A percentile compares a stretch with the other conserved stretches of the same genome.
Evolutionary conservation across 164 flowering plant species (phyloP).

Genomic region (Nelumbo lutea): DNA sequence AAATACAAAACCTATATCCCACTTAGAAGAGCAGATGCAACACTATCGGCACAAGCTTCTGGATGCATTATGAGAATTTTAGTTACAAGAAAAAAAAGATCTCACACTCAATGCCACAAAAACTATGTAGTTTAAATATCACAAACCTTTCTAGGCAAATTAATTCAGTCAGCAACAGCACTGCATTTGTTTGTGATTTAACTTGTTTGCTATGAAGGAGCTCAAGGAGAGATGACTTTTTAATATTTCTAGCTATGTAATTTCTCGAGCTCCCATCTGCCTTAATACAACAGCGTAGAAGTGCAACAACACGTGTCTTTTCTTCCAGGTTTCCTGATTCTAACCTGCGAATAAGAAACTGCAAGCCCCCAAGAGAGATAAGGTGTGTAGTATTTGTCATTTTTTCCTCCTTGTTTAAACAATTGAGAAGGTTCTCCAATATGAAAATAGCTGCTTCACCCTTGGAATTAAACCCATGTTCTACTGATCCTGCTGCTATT

Average conservation of each 20-base stretch:
- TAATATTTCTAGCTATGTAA: constrained; percentile 40
- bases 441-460: constrained; percentile 34
- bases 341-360: constrained; percentile 46
- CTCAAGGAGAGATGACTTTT: constrained; percentile 36
- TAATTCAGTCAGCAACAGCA: constrained; percentile 44
- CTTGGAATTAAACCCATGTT: constrained; percentile 18
- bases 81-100: no score
- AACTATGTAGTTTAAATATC: neutral
- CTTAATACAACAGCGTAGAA: constrained; percentile 47
- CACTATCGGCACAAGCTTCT: no score
- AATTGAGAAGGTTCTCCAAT: constrained; percentile 49
- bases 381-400: constrained; percentile 36
- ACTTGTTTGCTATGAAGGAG: constrained; percentile 48
- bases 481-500: constrained; percentile 17
- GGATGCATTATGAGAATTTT: no score
- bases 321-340: constrained; percentile 45
- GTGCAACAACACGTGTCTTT: constrained; percentile 33
- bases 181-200: constrained; percentile 35
- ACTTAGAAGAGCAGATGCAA: no score
- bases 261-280: constrained; percentile 52
- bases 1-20: no score
- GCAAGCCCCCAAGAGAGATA: constrained; percentile 57
- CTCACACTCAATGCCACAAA: neutral
- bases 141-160: constrained; percentile 61
- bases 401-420: constrained; percentile 36